phyloP scores from a whole-genome alignment of 768 basidiomycete species.

The Tephrocybe sp. region DNA sequence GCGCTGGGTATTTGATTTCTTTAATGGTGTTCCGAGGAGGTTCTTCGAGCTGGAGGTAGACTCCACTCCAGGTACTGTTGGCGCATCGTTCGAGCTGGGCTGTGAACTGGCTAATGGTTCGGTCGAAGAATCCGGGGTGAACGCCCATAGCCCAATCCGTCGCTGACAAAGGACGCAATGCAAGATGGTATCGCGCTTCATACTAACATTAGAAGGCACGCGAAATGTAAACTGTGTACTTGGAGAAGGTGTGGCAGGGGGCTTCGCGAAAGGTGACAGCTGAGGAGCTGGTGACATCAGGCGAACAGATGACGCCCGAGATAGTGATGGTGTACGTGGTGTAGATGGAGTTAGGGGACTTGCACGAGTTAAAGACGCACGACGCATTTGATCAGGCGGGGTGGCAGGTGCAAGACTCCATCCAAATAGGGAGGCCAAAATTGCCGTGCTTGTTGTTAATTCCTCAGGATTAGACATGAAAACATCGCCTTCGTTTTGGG shows the following conservation, averaged over 20 bases:
- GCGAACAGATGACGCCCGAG: slow-evolving; percentile 32
- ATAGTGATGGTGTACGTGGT: slow-evolving; percentile 32
- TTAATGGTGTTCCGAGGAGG: slow-evolving; percentile 23
- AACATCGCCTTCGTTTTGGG: slow-evolving; percentile 13
- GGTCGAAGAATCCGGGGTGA: slow-evolving; percentile 28
- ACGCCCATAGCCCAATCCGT: slow-evolving; percentile 79
- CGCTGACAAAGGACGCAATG: slow-evolving; percentile 72
- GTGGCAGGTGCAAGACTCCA: slow-evolving; percentile 42
- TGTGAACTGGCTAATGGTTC: neutral
- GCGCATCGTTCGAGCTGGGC: neutral
- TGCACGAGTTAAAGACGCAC: slow-evolving; percentile 30
- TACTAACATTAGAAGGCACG: slow-evolving; percentile 23
- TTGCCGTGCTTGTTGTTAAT: slow-evolving; percentile 31
- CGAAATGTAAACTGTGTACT: slow-evolving; percentile 19
- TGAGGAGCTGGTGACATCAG: slow-evolving; percentile 13
- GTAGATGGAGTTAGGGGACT: slow-evolving; percentile 28
- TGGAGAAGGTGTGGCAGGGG: slow-evolving; percentile 14
- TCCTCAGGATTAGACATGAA: slow-evolving; percentile 15
- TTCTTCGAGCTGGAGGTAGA: slow-evolving; percentile 14
- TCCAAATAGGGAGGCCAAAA: slow-evolving; percentile 47
- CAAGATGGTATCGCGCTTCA: slow-evolving; percentile 49
- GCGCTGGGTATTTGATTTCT: slow-evolving; percentile 33
- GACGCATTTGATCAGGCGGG: slow-evolving; percentile 26
- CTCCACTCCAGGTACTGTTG: slow-evolving; percentile 6
- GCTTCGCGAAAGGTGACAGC: slow-evolving; percentile 14